Conservation (phyloP, 495 filamentous ascomycete genomes). For the Physcia stellaris region DNA sequence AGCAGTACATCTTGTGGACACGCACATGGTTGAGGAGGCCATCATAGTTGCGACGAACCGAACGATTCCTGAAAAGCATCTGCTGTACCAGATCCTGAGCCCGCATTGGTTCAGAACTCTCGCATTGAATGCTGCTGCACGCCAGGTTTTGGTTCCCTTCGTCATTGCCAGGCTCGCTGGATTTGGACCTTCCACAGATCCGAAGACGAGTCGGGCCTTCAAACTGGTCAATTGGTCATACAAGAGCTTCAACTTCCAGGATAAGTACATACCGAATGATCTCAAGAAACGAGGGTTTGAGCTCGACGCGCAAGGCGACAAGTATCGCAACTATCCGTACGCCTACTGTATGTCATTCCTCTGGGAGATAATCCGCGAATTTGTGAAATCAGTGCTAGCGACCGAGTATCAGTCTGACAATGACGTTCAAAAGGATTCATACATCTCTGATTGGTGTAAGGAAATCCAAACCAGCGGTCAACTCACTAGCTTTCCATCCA, state of each 20-base stretch:
- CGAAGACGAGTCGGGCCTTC: too few species aligned
- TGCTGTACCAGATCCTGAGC: slow-evolving; percentile 24
- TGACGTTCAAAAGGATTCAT: slow-evolving; percentile 16
- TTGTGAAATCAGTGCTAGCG: slow-evolving; percentile 21
- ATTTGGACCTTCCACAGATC: slow-evolving; percentile 1
- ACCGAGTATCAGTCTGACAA: slow-evolving; percentile 11
- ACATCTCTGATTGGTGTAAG: slow-evolving; percentile 24
- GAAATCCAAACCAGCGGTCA: slow-evolving; percentile 22
- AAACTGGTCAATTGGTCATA: slow-evolving; percentile 6
- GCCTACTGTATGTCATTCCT: slow-evolving; percentile 28
- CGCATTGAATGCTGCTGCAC: slow-evolving; percentile 33
- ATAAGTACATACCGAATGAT: slow-evolving; percentile 30
- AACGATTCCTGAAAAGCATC: slow-evolving; percentile 24
- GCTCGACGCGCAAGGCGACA: slow-evolving; percentile 12
- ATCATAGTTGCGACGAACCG: slow-evolving; percentile 33
- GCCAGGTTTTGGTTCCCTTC: slow-evolving; percentile 28
- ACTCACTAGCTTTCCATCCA: slow-evolving; percentile 22
- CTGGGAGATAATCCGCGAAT: slow-evolving; percentile 25
- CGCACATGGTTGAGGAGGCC: slow-evolving; percentile 33
- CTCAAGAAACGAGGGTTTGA: slow-evolving; percentile 29
- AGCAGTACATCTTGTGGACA: slow-evolving; percentile 28
- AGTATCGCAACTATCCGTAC: slow-evolving; percentile 34
- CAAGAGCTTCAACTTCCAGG: slow-evolving; percentile 4
- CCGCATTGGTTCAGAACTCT: slow-evolving; percentile 39
- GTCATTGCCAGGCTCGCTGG: slow-evolving; percentile 28